Evolutionary conservation across 305 asterid species (phyloP).

Genomic region (Fraxinus sp.): DNA sequence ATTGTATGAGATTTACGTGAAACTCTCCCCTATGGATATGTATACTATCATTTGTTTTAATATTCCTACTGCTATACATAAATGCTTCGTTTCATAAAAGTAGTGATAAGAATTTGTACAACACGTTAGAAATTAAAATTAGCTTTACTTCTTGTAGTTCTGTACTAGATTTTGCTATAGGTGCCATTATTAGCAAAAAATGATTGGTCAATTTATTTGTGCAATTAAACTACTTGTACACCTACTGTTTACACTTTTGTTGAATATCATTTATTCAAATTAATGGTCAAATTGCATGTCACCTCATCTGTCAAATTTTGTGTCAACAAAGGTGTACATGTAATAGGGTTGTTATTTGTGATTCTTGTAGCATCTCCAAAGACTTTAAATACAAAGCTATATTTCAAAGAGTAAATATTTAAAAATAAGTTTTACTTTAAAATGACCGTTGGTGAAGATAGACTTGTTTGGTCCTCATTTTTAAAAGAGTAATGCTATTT

Average conservation of each 20-base stretch:
- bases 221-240: no score
- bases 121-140: not conserved
- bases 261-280: no score
- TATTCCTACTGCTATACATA: not conserved
- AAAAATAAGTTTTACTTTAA: not conserved
- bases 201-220: not conserved
- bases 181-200: not conserved
- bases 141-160: not conserved
- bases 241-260: no score
- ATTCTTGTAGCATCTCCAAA: not conserved
- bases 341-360: no score
- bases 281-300: no score
- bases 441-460: not conserved
- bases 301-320: no score
- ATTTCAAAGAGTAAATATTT: not conserved
- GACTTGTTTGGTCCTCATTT: not conserved
- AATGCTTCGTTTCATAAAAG: not conserved
- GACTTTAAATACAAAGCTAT: no score
- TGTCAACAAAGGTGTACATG: no score
- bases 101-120: not conserved
- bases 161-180: not conserved
- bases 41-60: not conserved
- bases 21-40: not conserved
- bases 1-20: not conserved
- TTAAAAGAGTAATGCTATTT: no score